Base-by-base conservation (phyloP, 441 rosid genomes). In the Syzygium malaccense region DNA sequence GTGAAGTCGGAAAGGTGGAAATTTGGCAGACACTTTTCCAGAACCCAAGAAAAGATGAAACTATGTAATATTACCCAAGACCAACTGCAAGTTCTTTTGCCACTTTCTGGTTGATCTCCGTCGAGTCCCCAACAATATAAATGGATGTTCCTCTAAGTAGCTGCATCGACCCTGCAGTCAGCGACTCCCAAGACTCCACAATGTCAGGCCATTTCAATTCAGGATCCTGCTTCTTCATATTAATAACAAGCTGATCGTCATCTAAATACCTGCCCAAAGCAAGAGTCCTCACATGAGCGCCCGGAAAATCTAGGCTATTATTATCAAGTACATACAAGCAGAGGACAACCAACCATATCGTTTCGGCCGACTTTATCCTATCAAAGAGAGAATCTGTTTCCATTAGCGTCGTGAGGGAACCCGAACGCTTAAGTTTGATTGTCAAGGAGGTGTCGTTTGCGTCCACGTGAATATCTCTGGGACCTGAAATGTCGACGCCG, bases 101-200 rank as follows among this genome's bases (percentile, higher is more conserved):
- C 79, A 96, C 98, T 89, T 92, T 95, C 86, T 94, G 95, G 90
- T 96, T 98, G 83, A 98, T 93, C 90, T 96, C 97, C 53, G 96
- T 94, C 10, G 95, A 94, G 92, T 94, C 95, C 41, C 98, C 98
- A 84, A 95, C 96, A 86, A 96, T 91, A 86, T 93, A 98, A 88
- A 95, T 93, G n/a, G 99, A 96, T n/a, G 98, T 91, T 83, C 99
- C 98, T 93, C 95, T 95, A 56, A 98, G 95, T 33, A 98, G 95
- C 88, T 98, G 98, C 95, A 91, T 87, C 57, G 95, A 92, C 78
- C 95, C 98, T 18, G 96, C 95, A 75, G 98, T 92, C 91, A 96
- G 91, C 55, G 99, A 98, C 75, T 96, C 97, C 99, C 98, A 96
- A 4, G 99, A 95, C 92, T 97, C 99, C 89, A 95, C 92, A 93